Base-by-base conservation (phyloP, 2,329 filamentous ascomycete genomes). In the Dactylellina parvicollis region DNA sequence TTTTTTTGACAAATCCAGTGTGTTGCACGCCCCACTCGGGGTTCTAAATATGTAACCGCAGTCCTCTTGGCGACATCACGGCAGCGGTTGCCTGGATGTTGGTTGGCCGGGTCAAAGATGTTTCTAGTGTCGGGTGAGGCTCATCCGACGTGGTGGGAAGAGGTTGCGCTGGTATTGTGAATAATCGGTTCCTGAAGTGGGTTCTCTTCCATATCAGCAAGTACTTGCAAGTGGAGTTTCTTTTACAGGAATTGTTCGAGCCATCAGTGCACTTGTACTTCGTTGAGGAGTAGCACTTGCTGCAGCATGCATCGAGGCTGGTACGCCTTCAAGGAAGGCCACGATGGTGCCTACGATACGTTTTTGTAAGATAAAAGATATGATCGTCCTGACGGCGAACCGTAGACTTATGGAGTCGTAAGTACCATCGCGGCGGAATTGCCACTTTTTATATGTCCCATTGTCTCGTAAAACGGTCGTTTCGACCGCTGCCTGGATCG, bases 1-100 rank as follows among this genome's bases (percentile, higher is more conserved):
- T 34, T 34, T 14, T 10, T 60, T 18, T 69, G 64, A 69, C 64
- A 69, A 69, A 69, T 69, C 36, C 44, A 24, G 32, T 60, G 64
- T 60, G 54, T 59, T 52, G 52, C 32, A 28, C 16, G 49, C 16
- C 42, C 64, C 64, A 52, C 64, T 32, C 24, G 1, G 32, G 22
- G 54, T 46, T 69, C 64, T 69, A 59, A 69, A 54, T 69, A 59
- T 69, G 64, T 38, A 59, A 52, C 52, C 18, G 14, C 26, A 18
- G 54, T 28, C 36, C 1, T 46, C 62, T 67, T 67, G 62, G 62
- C 62, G 22, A 36, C 20, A 2, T 12, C 49, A 36, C 14, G 16
- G 49, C 16, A 22, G 24, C 30, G 24, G 42, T 59, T 50, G 24
- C 26, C 54, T 57, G 61, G 22, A 5, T 7, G 40, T 34, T 57